Conservation (phyloP, 2,329 filamentous ascomycete species). For the Cladosporium sphaerospermum region DNA sequence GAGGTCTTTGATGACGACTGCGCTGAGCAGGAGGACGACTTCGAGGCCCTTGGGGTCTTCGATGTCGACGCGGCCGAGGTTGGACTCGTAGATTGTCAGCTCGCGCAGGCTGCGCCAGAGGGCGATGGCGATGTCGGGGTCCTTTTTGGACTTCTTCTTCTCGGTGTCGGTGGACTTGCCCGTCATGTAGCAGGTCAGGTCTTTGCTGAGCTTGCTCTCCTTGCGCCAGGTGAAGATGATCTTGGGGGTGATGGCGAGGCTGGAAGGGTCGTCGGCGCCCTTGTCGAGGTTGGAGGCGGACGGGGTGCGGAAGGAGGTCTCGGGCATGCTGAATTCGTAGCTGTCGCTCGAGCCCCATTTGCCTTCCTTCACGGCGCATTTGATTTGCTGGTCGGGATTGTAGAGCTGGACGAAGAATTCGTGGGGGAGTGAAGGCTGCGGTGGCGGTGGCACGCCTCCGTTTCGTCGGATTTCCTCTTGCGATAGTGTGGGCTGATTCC, state of each 20-base stretch:
- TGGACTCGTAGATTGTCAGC: slow-evolving; percentile 88
- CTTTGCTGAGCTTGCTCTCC: slow-evolving; percentile 77
- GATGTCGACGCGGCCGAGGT: slow-evolving; percentile 81
- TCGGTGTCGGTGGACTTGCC: slow-evolving; percentile 63
- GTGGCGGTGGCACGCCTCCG: slow-evolving; percentile 58
- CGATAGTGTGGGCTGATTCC: slow-evolving; percentile 75
- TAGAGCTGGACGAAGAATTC: slow-evolving; percentile 83
- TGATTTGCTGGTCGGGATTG: slow-evolving; percentile 80
- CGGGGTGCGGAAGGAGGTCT: slow-evolving; percentile 74
- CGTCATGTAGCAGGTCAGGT: slow-evolving; percentile 81
- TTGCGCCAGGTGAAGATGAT: slow-evolving; percentile 83
- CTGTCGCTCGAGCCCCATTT: slow-evolving; percentile 73
- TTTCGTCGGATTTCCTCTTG: slow-evolving; percentile 70
- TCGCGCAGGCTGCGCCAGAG: slow-evolving; percentile 72
- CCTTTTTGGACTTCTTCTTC: slow-evolving; percentile 57
- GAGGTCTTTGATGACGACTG: slow-evolving; percentile 55
- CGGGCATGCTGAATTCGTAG: slow-evolving; percentile 91
- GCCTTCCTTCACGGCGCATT: slow-evolving; percentile 63
- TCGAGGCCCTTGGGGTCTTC: slow-evolving; percentile 93
- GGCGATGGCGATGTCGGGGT: slow-evolving; percentile 92
- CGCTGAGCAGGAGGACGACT: slow-evolving; percentile 62
- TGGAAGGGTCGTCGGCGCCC: slow-evolving; percentile 56
- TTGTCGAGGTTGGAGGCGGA: slow-evolving; percentile 73
- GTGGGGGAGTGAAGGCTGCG: slow-evolving; percentile 68
- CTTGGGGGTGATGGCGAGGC: slow-evolving; percentile 54